These are phyloP conservation scores for Suillus clintonianus DNA, from an alignment of 768 basidiomycete genomes.

Conservation along the genomic window DNA sequence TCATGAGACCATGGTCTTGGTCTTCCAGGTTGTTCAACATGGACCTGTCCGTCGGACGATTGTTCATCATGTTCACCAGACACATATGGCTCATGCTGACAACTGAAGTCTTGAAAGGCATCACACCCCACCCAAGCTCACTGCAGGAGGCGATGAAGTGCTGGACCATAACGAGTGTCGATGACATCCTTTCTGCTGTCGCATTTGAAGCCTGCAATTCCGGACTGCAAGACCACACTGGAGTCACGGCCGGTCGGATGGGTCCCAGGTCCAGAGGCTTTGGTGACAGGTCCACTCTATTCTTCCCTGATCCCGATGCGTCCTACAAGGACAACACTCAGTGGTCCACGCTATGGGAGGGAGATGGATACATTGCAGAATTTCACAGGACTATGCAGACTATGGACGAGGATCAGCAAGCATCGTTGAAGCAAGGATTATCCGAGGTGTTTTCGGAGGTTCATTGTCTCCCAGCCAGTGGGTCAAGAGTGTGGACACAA, in stretches of 20 bases:
- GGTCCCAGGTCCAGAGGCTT: constrained; percentile 6
- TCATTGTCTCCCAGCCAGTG: too few relatives aligned
- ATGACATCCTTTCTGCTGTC: neutral
- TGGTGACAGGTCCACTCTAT: neutral
- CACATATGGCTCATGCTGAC: neutral
- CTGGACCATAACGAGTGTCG: constrained; percentile 7
- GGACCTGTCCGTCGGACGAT: neutral
- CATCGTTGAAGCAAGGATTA: too few relatives aligned
- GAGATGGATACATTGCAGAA: neutral
- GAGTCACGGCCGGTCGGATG: neutral
- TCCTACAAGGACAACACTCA: neutral
- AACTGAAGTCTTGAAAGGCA: neutral
- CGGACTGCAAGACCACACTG: neutral
- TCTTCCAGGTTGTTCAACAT: too few relatives aligned
- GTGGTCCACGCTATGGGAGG: neutral
- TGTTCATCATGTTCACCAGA: constrained; percentile 2
- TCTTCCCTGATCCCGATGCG: constrained; percentile 2
- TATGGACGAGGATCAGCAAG: neutral
- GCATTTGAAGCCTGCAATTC: constrained; percentile 8
- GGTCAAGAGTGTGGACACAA: too few relatives aligned
- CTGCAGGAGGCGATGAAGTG: constrained; percentile 11
- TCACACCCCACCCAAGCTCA: neutral
- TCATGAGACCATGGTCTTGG: constrained; percentile 5
- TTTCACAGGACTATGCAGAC: neutral
- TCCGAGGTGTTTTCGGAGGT: too few relatives aligned